Percentiles rank a stretch among this genome's conserved stretches.
These are phyloP conservation scores for Xylariaceae sp. DNA, from an alignment of 2,329 filamentous ascomycete species.

Conservation along the genomic window DNA sequence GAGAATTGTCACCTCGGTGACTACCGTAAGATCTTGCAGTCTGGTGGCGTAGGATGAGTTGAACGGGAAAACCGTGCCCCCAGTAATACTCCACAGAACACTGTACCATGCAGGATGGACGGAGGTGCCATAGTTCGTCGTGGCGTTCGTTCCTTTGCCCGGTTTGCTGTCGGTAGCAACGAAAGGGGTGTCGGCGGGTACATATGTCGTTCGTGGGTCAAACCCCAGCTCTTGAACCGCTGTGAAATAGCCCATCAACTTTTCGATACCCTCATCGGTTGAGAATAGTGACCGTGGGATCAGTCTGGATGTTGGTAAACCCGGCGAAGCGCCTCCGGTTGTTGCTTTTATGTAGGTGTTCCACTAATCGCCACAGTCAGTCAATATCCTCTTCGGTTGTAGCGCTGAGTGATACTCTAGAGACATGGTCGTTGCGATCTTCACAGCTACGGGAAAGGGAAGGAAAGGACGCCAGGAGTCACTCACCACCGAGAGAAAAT, in stretches of 20 bases:
- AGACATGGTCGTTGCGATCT: no score
- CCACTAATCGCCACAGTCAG: no score
- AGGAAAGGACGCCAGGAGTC: no score
- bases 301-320: conserved; percentile 1
- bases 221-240: conserved; percentile 16
- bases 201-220: conserved; percentile 16
- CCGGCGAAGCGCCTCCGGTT: conserved; percentile 10
- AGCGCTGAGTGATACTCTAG: no score
- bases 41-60: conserved; percentile 17
- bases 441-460: no score
- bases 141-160: not conserved
- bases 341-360: conserved; percentile 11
- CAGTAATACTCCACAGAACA: conserved; percentile 18
- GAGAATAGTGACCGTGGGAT: conserved; percentile 15
- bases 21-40: conserved; percentile 11
- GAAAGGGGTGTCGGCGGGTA: conserved; percentile 17
- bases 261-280: conserved; percentile 13
- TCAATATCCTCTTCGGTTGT: no score
- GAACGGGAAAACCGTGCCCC: conserved; percentile 14
- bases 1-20: conserved; percentile 16
- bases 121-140: conserved; percentile 9
- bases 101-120: conserved; percentile 19
- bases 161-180: conserved; percentile 10
- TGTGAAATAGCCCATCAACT: conserved; percentile 16
- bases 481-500: conserved; percentile 15